These are phyloP conservation scores for Leucoagaricus sp. DNA, from an alignment of 1,284 basidiomycete species.

Conservation along the genomic window DNA sequence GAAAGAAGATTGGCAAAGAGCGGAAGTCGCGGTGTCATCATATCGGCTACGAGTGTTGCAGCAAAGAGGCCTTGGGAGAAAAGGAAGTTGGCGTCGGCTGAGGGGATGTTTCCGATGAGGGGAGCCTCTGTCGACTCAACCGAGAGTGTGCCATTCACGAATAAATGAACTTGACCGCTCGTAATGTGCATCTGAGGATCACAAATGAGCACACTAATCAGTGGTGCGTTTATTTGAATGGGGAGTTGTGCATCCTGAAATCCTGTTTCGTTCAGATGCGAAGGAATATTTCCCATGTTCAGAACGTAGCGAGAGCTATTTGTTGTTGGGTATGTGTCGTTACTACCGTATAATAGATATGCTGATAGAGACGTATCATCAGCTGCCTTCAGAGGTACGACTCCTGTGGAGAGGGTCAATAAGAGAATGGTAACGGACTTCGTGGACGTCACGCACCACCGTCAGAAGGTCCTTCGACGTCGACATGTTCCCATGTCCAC, in stretches of 20 bases:
- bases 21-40: neutral
- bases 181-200: constrained; percentile 2
- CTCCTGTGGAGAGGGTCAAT: neutral
- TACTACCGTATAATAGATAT: constrained; percentile 6
- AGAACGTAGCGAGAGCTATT: constrained; percentile 2
- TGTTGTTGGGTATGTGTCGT: neutral
- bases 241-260: neutral
- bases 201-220: neutral
- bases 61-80: neutral
- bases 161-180: neutral
- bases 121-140: neutral
- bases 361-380: neutral
- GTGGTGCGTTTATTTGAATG: neutral
- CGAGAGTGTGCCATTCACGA: neutral
- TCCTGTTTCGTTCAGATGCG: neutral
- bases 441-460: too few relatives aligned
- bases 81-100: neutral
- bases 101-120: neutral
- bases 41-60: neutral
- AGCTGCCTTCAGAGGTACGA: neutral
- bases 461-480: too few relatives aligned
- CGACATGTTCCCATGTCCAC: too few relatives aligned
- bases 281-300: neutral
- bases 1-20: neutral
- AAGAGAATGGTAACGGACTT: too few relatives aligned